Conservation (phyloP, 768 basidiomycete genomes). For the Termitomyces sp. region DNA sequence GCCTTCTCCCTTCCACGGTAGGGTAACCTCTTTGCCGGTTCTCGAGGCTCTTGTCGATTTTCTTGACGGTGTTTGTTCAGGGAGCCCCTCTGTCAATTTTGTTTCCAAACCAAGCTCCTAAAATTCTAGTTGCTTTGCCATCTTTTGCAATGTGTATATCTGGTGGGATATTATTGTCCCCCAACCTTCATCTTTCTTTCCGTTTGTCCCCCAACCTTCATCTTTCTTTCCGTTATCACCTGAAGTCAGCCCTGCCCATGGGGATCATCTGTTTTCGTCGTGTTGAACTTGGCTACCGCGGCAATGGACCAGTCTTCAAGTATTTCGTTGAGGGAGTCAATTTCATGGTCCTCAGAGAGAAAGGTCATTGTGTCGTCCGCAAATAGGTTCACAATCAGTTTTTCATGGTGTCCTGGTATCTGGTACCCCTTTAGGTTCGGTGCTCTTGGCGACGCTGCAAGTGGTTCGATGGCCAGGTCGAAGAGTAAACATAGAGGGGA, state of each 20-base stretch:
- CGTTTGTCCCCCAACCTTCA: neutral
- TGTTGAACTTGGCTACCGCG: conserved; percentile 36
- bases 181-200: too few relatives aligned
- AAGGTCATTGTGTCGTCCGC: conserved; percentile 37
- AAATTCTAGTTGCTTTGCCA: conserved; percentile 19
- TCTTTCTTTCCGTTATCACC: neutral
- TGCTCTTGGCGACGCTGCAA: neutral
- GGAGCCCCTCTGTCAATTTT: conserved; percentile 7
- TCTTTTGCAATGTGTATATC: conserved; percentile 24
- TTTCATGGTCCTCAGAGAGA: conserved; percentile 22
- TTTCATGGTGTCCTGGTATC: conserved; percentile 13
- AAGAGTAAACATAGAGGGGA: neutral
- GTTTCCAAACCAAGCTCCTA: conserved; percentile 29
- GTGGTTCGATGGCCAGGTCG: neutral
- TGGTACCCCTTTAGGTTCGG: conserved; percentile 19
- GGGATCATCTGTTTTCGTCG: conserved; percentile 35
- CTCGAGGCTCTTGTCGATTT: conserved; percentile 15
- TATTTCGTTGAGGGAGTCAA: conserved; percentile 12
- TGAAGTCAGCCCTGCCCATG: conserved; percentile 18
- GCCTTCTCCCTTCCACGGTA: too few relatives aligned
- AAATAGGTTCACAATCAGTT: conserved; percentile 28
- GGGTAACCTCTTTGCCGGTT: conserved; percentile 23
- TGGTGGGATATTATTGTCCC: conserved; percentile 6
- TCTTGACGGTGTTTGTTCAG: conserved; percentile 23
- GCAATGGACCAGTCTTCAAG: conserved; percentile 34